Conservation (phyloP, 2,329 filamentous ascomycete species). For the Trichoderma aggressivum region DNA sequence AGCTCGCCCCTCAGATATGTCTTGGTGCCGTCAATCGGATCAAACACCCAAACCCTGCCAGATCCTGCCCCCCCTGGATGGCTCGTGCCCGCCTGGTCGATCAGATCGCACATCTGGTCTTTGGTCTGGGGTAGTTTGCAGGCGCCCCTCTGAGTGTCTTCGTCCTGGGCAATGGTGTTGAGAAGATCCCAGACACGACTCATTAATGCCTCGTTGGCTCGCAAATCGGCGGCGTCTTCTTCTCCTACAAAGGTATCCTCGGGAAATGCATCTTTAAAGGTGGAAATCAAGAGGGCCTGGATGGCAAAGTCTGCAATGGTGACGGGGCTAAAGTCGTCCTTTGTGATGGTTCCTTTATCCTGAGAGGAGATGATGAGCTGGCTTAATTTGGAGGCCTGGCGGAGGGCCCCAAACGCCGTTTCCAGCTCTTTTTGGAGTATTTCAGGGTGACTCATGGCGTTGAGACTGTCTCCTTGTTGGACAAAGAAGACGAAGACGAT, state of each 20-base stretch:
- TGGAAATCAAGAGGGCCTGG: conserved; percentile 52
- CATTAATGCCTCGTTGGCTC: conserved; percentile 41
- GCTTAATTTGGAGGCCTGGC: conserved; percentile 47
- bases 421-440: conserved; percentile 40
- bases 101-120: conserved; percentile 49
- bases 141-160: conserved; percentile 23
- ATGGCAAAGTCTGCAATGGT: conserved; percentile 59
- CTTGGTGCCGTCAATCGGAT: conserved; percentile 59
- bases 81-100: conserved; percentile 49
- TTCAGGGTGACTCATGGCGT: conserved; percentile 36
- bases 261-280: conserved; percentile 50
- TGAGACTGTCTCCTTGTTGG: not conserved
- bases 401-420: conserved; percentile 42
- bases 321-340: conserved; percentile 55
- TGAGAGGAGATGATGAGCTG: conserved; percentile 45
- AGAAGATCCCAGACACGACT: conserved; percentile 48
- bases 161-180: conserved; percentile 28
- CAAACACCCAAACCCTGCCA: conserved; percentile 55
- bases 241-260: conserved; percentile 53
- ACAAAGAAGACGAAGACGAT: not conserved
- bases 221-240: conserved; percentile 49
- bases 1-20: conserved; percentile 53
- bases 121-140: conserved; percentile 37
- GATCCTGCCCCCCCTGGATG: conserved; percentile 31
- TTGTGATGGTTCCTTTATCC: conserved; percentile 51